Evolutionary conservation across 2,329 filamentous ascomycete genomes (phyloP).

Genomic region (Epichloe elymi): DNA sequence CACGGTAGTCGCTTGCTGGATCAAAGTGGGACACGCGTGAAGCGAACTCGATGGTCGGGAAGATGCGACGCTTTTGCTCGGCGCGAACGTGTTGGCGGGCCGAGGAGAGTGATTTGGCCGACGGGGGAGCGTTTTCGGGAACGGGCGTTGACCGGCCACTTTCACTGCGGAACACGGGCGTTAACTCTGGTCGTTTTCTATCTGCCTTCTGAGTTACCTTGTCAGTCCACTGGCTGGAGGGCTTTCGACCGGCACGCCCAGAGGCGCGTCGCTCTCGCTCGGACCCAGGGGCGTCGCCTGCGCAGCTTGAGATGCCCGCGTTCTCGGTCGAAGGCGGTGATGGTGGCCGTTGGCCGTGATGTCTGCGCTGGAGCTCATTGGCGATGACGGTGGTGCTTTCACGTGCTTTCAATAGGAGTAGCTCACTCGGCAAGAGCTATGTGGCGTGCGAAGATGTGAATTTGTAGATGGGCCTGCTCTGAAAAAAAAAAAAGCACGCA

Average conservation of each 20-base stretch:
- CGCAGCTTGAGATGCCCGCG: conserved; percentile 36
- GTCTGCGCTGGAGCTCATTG: conserved; percentile 20
- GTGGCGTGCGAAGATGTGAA: neutral
- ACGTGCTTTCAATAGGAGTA: no score
- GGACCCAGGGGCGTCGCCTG: conserved; percentile 26
- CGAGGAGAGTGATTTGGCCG: conserved; percentile 70
- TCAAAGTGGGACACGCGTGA: conserved; percentile 93
- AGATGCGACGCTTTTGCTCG: conserved; percentile 69
- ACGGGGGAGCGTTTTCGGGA: conserved; percentile 85
- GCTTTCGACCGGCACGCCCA: conserved; percentile 17
- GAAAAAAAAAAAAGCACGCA: no score
- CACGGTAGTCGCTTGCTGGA: conserved; percentile 76
- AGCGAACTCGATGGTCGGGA: conserved; percentile 85
- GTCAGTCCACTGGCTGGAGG: conserved; percentile 29
- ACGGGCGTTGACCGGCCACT: conserved; percentile 77
- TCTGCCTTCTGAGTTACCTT: conserved; percentile 22
- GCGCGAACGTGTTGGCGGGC: conserved; percentile 74
- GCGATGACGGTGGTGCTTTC: neutral
- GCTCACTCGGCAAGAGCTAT: no score
- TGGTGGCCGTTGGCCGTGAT: conserved; percentile 14
- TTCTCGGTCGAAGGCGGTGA: conserved; percentile 33
- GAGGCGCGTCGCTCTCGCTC: conserved; percentile 20
- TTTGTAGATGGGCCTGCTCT: no score
- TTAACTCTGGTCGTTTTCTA: neutral
- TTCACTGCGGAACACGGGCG: neutral